Base-by-base conservation (phyloP, 2,329 filamentous ascomycete species). In the Ophiocordyceps camponoti-saundersi region DNA sequence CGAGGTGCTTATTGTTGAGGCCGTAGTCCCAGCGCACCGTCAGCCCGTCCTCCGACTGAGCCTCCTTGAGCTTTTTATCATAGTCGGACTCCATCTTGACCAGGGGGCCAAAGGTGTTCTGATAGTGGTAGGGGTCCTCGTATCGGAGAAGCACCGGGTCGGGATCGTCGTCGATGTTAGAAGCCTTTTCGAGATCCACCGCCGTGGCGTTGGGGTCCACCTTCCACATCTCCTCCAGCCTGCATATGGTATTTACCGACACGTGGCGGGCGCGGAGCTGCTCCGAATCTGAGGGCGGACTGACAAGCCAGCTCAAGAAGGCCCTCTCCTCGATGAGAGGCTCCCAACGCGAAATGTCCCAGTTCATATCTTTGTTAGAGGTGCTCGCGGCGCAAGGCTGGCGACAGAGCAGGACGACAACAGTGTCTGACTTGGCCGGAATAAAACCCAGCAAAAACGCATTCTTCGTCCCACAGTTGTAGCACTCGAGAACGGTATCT, bases 81-180 rank as follows among this genome's bases (percentile, higher is more conserved):
- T 98, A 98, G 65, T 98, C 92, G 42, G 92, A 94, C 64, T 98
- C 92, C 65, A 98, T 98, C 70, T 96, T 98, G 57, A 98, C 93
- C 15, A 98, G 72, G 1, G 92, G 92, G 0, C 92, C 92, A 61
- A 98, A 98, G 32, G 96, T 92, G 59, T 96, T 98, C 65, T 98
- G 92, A 57, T 98, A 98, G 59, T 98, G 90, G 62, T 88, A 98
- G 0, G 92, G 88, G 63, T 98, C 92, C 49, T 96, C 92, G 60
- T 98, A 98, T 55, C 88, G 85, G 41, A 96, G 71, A 22, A 95
- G 72, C 8, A 98, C 92, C 2, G 90, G 88, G 16, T 88, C 82
- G 22, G 93, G 93, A 47, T 96, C 92, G 58, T 98, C 92, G 60
- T 98, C 93, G 50, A 94, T 84, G 52, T 84, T 88, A 44, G 83